Evolutionary conservation across 352 stramenopile species (phyloP), one percentile per base, ranked within the genome.

Genomic region (Phytophthora pisi): DNA sequence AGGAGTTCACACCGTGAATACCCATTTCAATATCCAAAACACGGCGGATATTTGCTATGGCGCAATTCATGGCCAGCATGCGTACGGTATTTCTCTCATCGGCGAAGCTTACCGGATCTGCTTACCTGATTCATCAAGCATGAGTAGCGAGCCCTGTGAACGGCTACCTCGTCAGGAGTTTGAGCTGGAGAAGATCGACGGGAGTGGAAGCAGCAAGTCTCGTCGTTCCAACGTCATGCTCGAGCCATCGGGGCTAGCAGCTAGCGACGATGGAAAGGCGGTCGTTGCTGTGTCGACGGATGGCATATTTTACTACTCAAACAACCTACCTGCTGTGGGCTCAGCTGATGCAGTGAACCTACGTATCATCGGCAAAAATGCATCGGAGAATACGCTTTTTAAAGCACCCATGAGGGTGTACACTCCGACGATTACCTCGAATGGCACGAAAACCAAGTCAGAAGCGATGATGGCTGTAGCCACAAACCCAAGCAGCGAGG

Each of bases 361-460:
- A 34, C 70, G 73, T 4, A 89, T 93, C 64, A 90, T 91, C 36
- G 85, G 85, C 28, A 80, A 82, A 30, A 91, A 89, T 57, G 73
- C 84, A 5, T 93, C 84, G 28, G 61, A 83, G 50, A 88, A 93
- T 43, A 57, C 75, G 16, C 65, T 88, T 30, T 93, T 80, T 64
- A 90, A 89, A 54, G 78, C 79, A 10, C 81, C 82, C 0, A 93
- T 93, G 81, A 89, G 86, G 57, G 82, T 93, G 15, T 91, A 91
- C 61, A 80, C 76, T 15, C 82, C 84, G 26, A 46, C 47, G 7
- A 57, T 67, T 16, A 60, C 50, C 24, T 42, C 38, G 47, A 60
- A 61, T 11, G 36, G 51, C 18, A 69, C 64, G 47, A 47, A 59
- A 58, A 47, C 51, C 2, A 59, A 68, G n/a, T 34, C 34, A 2